Conservation (phyloP, 192 early-diverging fungal species). For the Umbelopsis isabellina region DNA sequence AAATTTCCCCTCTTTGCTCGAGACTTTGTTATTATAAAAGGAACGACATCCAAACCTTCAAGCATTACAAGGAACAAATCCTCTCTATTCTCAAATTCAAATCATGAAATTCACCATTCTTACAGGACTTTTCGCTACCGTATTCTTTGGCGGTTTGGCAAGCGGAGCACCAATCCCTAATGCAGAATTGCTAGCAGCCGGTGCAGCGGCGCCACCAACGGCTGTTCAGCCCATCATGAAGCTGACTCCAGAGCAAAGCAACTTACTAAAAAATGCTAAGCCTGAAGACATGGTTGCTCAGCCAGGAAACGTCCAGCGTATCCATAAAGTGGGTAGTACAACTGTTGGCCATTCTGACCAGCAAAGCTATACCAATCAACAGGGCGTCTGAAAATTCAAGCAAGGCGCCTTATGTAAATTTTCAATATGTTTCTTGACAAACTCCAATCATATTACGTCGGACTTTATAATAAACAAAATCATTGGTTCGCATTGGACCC, state of each 20-base stretch:
- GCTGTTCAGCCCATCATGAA: not conserved
- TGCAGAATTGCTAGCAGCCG: not conserved
- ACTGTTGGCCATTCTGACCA: too few species aligned
- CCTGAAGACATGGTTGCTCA: not conserved
- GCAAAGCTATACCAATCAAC: too few species aligned
- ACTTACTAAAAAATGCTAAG: not conserved
- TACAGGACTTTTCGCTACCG: not conserved
- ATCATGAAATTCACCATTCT: not conserved
- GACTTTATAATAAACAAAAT: too few species aligned
- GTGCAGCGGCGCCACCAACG: not conserved
- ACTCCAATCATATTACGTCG: too few species aligned
- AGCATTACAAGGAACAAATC: too few species aligned
- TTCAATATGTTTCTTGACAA: too few species aligned
- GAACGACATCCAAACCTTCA: too few species aligned
- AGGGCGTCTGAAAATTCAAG: too few species aligned
- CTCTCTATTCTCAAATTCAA: not conserved
- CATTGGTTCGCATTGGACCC: too few species aligned
- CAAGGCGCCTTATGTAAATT: too few species aligned
- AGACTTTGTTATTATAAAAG: too few species aligned
- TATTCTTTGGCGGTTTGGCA: not conserved
- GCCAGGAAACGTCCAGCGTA: not conserved
- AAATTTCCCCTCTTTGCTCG: too few species aligned
- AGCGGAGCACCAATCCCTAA: not conserved
- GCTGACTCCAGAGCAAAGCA: constrained; percentile 3
- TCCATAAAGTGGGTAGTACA: not conserved